phyloP scores from a whole-genome alignment of 306 rosid genomes.

The Quercus glauca region DNA sequence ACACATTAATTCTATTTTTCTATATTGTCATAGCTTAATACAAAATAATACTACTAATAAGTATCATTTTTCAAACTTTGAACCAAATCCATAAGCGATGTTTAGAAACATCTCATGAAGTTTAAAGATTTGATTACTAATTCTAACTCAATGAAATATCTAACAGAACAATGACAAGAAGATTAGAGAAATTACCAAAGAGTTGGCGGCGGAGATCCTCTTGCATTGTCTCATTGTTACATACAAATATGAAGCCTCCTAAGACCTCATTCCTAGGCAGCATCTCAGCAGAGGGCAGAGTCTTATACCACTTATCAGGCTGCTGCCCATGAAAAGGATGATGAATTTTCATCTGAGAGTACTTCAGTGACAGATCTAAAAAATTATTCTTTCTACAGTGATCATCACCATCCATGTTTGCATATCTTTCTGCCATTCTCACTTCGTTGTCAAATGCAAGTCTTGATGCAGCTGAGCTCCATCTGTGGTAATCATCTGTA shows the following conservation, averaged over 20 bases:
- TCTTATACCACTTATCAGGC: slow-evolving; percentile 10
- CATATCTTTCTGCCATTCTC: neutral
- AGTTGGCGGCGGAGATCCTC: slow-evolving; percentile 34
- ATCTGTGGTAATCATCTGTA: neutral
- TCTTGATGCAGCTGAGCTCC: slow-evolving; percentile 10
- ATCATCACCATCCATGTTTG: neutral
- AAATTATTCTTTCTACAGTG: neutral
- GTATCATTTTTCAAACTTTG: neutral
- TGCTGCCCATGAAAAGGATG: neutral
- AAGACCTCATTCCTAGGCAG: slow-evolving; percentile 29
- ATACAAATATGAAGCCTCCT: slow-evolving; percentile 31
- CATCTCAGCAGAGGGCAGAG: slow-evolving; percentile 26
- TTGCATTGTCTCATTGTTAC: slow-evolving; percentile 27
- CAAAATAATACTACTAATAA: too few relatives aligned
- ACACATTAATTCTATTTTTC: too few relatives aligned
- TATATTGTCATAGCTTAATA: too few relatives aligned
- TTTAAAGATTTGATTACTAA: neutral
- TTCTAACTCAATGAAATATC: neutral
- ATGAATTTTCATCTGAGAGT: neutral
- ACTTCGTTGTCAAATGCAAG: neutral
- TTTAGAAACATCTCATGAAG: neutral
- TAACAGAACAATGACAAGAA: neutral
- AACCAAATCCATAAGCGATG: neutral
- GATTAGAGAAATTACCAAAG: slow-evolving; percentile 7
- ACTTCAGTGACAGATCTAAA: neutral